Evolutionary conservation across 2,329 filamentous ascomycete species (phyloP), one percentile per base, ranked within the genome.

Genomic region (Penicillium sp.): DNA sequence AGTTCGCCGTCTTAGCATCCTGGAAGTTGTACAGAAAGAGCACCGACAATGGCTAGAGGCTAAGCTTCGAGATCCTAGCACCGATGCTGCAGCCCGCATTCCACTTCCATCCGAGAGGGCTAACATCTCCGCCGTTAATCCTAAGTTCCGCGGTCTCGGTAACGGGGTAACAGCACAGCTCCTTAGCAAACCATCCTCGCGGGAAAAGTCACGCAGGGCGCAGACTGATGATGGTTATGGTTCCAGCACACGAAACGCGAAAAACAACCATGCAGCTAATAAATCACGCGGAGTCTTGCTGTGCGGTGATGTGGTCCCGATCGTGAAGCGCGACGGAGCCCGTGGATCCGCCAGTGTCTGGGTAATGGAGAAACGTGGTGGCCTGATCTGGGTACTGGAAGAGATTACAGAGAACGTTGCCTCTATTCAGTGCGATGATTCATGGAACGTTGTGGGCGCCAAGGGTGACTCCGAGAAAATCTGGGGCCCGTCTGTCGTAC

Each of bases 261-360:
- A 45, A 68, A 60, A 79, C 56, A 79, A 90, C 59, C 87, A 91
- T 61, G 78, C 82, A 44, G 82, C 80, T 57, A 86, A 81, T 61
- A 90, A 88, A 57, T 95, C 89, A 19, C 80, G 90, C 60, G 92
- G 92, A 3, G 93, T 99, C 22, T 72, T 99, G 44, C 79, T 99
- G 1, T 99, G 93, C 60, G 93, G 93, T 36, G 93, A 99, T 67
- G 92, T 99, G n/a, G 89, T 99, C 14, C 93, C 93, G 0, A 99
- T 99, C 52, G 88, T 91, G 67, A 99, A 97, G 72, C 83, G 93
- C 53, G 95, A 99, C 63, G 93, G 93, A 3, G 82, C 86, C 10
- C 92, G 86, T 4, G 93, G 93, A 2, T 91, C 93, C 50, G 93
- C 93, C 31, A 97, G 91, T 70, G 75, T 99, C 33, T 99, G 93